Evolutionary conservation across 2,329 filamentous ascomycete species (phyloP).

Genomic region (Chlorencoelia australis): DNA sequence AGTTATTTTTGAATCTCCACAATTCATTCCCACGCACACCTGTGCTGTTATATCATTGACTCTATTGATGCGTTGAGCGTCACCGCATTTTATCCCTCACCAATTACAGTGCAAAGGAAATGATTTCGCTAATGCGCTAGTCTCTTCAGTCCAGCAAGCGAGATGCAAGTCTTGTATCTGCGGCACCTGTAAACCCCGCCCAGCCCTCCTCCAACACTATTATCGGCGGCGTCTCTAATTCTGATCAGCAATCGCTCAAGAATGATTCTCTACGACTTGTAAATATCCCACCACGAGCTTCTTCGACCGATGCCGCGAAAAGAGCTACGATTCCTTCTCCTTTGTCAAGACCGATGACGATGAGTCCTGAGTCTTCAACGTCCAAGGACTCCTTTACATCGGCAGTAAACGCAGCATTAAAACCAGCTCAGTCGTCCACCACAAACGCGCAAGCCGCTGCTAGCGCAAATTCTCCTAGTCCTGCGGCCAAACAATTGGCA

Average conservation of each 20-base stretch:
- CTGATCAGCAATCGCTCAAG: slow-evolving; percentile 33
- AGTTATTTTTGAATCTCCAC: slow-evolving; percentile 38
- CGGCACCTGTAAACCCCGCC: slow-evolving; percentile 31
- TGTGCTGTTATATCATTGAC: slow-evolving; percentile 46
- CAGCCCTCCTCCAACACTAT: slow-evolving; percentile 29
- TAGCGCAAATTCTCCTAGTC: slow-evolving; percentile 32
- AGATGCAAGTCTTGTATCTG: slow-evolving; percentile 36
- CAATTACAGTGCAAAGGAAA: slow-evolving; percentile 18
- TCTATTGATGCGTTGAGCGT: slow-evolving; percentile 14
- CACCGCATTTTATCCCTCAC: slow-evolving; percentile 23
- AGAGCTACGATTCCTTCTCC: slow-evolving; percentile 60
- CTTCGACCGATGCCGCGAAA: slow-evolving; percentile 50
- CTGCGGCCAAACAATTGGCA: slow-evolving; percentile 74
- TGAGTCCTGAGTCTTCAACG: slow-evolving; percentile 42
- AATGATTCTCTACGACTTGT: slow-evolving; percentile 46
- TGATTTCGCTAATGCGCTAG: slow-evolving; percentile 35
- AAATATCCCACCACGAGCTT: slow-evolving; percentile 50
- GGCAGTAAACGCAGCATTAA: slow-evolving; percentile 26
- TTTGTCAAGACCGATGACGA: slow-evolving; percentile 59
- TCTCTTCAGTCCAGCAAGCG: slow-evolving; percentile 48
- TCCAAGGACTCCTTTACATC: slow-evolving; percentile 33
- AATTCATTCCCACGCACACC: slow-evolving; percentile 51
- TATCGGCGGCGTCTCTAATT: slow-evolving; percentile 7
- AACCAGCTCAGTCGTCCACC: slow-evolving; percentile 21
- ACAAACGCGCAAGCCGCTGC: slow-evolving; percentile 26